Conservation (phyloP, 2,329 filamentous ascomycete genomes). For the Juglanconis juglandina region DNA sequence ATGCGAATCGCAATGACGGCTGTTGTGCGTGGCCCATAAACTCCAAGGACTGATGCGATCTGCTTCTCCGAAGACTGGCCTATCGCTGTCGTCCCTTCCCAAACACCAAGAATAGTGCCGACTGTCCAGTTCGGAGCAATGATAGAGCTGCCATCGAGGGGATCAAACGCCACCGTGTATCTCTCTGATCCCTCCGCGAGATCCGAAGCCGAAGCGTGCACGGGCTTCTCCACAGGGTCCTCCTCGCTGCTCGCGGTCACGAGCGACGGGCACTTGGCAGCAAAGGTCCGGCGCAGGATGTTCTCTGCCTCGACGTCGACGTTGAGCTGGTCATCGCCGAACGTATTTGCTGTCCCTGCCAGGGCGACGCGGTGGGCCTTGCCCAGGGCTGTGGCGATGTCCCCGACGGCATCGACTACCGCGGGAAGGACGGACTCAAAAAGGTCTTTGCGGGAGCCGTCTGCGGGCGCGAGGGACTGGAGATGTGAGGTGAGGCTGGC, state of each 20-base stretch:
- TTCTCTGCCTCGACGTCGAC: constrained; percentile 53
- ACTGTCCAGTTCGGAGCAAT: constrained; percentile 57
- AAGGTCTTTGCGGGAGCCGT: constrained; percentile 30
- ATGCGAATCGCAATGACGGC: constrained; percentile 53
- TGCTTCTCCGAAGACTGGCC: constrained; percentile 38
- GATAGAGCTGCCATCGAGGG: constrained; percentile 61
- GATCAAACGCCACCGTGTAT: constrained; percentile 62
- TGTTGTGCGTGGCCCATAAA: constrained; percentile 53
- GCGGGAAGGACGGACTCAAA: constrained; percentile 45
- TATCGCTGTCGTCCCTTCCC: constrained; percentile 48
- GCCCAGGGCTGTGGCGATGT: constrained; percentile 43
- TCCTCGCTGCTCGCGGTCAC: constrained; percentile 58
- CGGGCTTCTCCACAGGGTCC: constrained; percentile 49
- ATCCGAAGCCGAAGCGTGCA: constrained; percentile 17
- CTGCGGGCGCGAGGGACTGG: constrained; percentile 22
- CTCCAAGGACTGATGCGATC: constrained; percentile 49
- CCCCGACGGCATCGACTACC: constrained; percentile 42
- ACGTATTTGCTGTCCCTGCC: constrained; percentile 50
- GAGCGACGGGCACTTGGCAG: constrained; percentile 38
- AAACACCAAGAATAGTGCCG: constrained; percentile 58
- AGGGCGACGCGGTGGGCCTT: constrained; percentile 42
- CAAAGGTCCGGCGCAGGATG: constrained; percentile 42
- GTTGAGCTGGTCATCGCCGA: constrained; percentile 59
- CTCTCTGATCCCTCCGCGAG: constrained; percentile 29
- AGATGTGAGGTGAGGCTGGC: constrained; percentile 20